Conservation (phyloP, 495 filamentous ascomycete genomes). For the Penicillium parvum region DNA sequence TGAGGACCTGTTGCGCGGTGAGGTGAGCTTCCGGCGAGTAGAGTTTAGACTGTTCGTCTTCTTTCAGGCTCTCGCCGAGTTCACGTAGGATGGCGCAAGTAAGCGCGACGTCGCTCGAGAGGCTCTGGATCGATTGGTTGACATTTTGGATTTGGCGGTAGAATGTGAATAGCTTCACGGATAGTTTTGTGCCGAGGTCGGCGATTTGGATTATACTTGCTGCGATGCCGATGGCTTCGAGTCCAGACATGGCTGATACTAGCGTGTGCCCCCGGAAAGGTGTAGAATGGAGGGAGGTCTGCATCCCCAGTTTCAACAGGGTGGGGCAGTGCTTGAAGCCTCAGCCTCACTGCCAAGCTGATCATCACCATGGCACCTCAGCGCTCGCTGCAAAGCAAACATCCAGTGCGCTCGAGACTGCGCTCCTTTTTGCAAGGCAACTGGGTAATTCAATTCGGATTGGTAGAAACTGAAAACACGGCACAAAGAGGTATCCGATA, state of each 20-base stretch:
- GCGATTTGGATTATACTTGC: constrained; percentile 38
- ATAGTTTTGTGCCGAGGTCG: constrained; percentile 31
- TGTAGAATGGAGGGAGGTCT: too few species aligned
- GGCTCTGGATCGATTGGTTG: constrained; percentile 22
- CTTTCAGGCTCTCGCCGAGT: constrained; percentile 22
- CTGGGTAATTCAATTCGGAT: neutral
- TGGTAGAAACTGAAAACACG: constrained; percentile 5
- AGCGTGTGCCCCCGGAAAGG: too few species aligned
- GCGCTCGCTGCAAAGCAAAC: too few species aligned
- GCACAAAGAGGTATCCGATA: constrained; percentile 9
- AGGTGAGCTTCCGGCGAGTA: constrained; percentile 23
- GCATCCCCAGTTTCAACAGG: too few species aligned
- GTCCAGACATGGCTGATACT: constrained; percentile 6
- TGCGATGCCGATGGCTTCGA: constrained; percentile 25
- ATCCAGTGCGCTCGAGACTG: too few species aligned
- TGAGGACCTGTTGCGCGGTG: constrained; percentile 14
- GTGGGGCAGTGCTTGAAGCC: too few species aligned
- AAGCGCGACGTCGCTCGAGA: constrained; percentile 36
- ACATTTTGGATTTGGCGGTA: constrained; percentile 28
- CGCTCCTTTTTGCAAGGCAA: too few species aligned
- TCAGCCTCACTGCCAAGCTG: too few species aligned
- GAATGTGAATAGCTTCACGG: constrained; percentile 33
- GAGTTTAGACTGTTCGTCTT: constrained; percentile 19
- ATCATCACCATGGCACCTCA: too few species aligned
- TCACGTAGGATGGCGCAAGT: constrained; percentile 29